Evolutionary conservation across 2,329 filamentous ascomycete genomes (phyloP), one percentile per base, ranked within the genome.

Genomic region (Colletotrichum camelliae): DNA sequence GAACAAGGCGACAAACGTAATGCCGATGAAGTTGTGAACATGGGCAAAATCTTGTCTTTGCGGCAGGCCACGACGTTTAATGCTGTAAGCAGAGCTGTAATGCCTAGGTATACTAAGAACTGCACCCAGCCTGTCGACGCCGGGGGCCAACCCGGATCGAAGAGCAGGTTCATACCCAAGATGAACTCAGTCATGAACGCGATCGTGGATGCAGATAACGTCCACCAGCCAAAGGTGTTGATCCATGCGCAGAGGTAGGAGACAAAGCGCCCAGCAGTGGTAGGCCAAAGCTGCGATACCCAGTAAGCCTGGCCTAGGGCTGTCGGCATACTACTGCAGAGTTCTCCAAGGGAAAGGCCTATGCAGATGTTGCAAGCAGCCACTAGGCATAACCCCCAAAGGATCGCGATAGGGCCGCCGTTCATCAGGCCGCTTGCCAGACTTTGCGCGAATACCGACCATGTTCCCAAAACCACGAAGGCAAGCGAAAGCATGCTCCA

Each of bases 161-260:
- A 91, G 81, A 91, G 85, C 35, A 87, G 82, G 81, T 90, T 90
- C 85, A 91, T 89, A n/a, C 88, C 87, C 8, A 91, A 83, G 72
- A 91, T 83, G 68, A 92, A 91, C 77, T 90, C 86, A 4, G 88
- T 88, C 89, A 91, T 91, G 79, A 91, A 91, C 13, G 89, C 89
- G 27, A 88, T 85, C 76, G 90, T 88, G 1, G 88, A 90, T 0
- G 90, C 90, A 0, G 88, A 88, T 73, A 91, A 81, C 0, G 89
- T 88, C 86, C 89, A 90, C 90, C 90, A 92, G 15, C 90, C 90
- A 74, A 91, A 91, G 0, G 87, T 90, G 80, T 91, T 91, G 79
- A 91, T 90, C 89, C 89, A 91, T 3, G 90, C 90, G 77, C 89
- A 90, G 82, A 91, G 85, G 78, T 91, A 92, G 2, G 88, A 90